phyloP scores from a whole-genome alignment of 164 flowering plant species.

The Liriodendron chinense region DNA sequence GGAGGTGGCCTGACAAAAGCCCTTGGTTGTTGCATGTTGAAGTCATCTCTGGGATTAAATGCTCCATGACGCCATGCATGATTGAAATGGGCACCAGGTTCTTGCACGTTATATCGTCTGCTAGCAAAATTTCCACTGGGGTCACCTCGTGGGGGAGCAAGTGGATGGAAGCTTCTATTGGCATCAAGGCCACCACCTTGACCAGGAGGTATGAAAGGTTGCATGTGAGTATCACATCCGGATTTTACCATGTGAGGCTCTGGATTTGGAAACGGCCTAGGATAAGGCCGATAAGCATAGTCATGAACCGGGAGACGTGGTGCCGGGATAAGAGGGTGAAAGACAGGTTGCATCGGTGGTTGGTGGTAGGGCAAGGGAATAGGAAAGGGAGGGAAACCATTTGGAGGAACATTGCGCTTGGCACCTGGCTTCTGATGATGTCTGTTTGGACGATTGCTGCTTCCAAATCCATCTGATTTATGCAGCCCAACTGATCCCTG shows the following conservation, averaged over 20 bases:
- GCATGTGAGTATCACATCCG: slow-evolving; percentile 44
- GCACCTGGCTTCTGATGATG: slow-evolving; percentile 56
- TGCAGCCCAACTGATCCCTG: slow-evolving; percentile 45
- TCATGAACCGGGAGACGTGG: slow-evolving; percentile 57
- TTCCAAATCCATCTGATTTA: slow-evolving; percentile 49
- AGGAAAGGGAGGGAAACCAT: slow-evolving; percentile 52
- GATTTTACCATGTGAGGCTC: slow-evolving; percentile 43
- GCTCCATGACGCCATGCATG: slow-evolving; percentile 50
- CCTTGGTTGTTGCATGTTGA: slow-evolving; percentile 59
- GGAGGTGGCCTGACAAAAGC: slow-evolving; percentile 53
- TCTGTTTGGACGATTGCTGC: slow-evolving; percentile 37
- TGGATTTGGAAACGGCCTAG: slow-evolving; percentile 43
- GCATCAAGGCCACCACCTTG: slow-evolving; percentile 39
- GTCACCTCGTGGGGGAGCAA: slow-evolving; percentile 43
- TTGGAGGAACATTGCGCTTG: slow-evolving; percentile 47
- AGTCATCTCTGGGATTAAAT: slow-evolving; percentile 43
- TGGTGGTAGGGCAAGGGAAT: slow-evolving; percentile 52
- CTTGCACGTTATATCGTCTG: slow-evolving; percentile 53
- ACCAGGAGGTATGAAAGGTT: slow-evolving; percentile 47
- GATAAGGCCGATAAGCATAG: slow-evolving; percentile 52
- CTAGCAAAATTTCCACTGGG: slow-evolving; percentile 38
- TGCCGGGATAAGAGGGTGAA: slow-evolving; percentile 48
- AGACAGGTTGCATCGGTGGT: slow-evolving; percentile 45
- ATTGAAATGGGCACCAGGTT: slow-evolving; percentile 48
- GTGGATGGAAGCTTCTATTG: slow-evolving; percentile 39